Evolutionary conservation across 139 green algal species (phyloP).

Genomic region (Ettlia oleoabundans): DNA sequence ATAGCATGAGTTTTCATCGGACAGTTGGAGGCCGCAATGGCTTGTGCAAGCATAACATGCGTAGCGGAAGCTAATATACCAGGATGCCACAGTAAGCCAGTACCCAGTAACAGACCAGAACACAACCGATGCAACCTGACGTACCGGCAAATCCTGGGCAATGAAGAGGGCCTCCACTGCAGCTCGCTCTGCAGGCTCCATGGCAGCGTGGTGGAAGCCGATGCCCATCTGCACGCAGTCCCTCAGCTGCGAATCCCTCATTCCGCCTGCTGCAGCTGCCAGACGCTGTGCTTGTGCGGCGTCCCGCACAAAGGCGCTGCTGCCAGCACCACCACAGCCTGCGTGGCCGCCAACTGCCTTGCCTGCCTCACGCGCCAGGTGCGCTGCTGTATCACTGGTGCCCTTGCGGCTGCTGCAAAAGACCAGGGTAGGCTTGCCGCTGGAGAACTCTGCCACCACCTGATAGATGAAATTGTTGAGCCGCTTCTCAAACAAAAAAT

Average conservation of each 20-base stretch:
- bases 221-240: constrained; percentile 60
- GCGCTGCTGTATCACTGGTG: constrained; percentile 70
- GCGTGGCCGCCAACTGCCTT: too few relatives aligned
- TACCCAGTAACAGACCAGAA: not conserved
- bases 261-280: constrained; percentile 5
- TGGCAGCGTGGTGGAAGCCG: constrained; percentile 85
- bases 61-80: too few relatives aligned
- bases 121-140: not conserved
- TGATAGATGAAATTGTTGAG: constrained; percentile 78
- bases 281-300: constrained; percentile 54
- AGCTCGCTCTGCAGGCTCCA: constrained; percentile 72
- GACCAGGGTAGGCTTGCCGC: constrained; percentile 81
- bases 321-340: not conserved
- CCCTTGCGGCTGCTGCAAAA: constrained; percentile 93
- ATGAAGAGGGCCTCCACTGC: constrained; percentile 86
- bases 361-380: constrained; percentile 55
- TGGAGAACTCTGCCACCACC: constrained; percentile 77
- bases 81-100: too few relatives aligned
- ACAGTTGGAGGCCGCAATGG: too few relatives aligned
- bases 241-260: constrained; percentile 57
- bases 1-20: too few relatives aligned
- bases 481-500: constrained; percentile 82
- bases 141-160: constrained; percentile 59
- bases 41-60: too few relatives aligned
- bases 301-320: constrained; percentile 52